Base-by-base conservation (phyloP, 148 eudicot species). In the Rhododendron mucronatum region DNA sequence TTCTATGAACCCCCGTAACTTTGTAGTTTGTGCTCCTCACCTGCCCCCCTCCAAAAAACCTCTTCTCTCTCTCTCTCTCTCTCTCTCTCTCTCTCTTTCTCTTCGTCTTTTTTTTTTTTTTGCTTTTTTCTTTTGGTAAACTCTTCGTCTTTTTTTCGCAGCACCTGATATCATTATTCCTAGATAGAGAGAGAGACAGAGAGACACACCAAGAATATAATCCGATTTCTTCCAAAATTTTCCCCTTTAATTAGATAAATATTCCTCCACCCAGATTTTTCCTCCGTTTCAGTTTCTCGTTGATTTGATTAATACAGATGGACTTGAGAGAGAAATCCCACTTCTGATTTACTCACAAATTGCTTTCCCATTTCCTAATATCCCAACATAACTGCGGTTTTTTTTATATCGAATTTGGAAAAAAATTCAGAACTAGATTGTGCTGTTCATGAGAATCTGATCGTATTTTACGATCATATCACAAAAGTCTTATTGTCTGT, bases 111-210 rank as follows among this genome's bases (percentile, higher is more conserved):
- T 1, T 35, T 41, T 41, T 41, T 41, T 41, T 41, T 41, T 41
- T 0, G 1, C 45, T 6, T 41, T 5, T 6, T 41, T 6, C 45
- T 41, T 41, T 41, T 41, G 1, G 45, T 41, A 6, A 41, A 41
- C 45, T 41, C 45, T 41, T 41, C 45, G 53, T 61, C 30, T 51
- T 26, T 53, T 48, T 65, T 45, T 1, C 20, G 77, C 90, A 78
- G 83, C 84, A 82, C 57, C 87, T 35, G 79, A 86, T 85, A 65
- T 65, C 11, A 80, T 57, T 39, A 26, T 75, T 78, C 28, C 61
- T 86, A 63, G 85, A 85, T 83, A 87, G 84, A 87, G 86, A 83
- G 48, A 8, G 85, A 85, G 87, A 87, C 80, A 87, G 84, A 83
- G 26, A 8, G 30, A 50, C 53, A 61, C 41, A 45, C 61, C 61